Percentiles rank a stretch among this genome's conserved stretches.
These are phyloP conservation scores for Manihot esculenta DNA, from an alignment of 441 rosid genomes.

Conservation along the genomic window DNA sequence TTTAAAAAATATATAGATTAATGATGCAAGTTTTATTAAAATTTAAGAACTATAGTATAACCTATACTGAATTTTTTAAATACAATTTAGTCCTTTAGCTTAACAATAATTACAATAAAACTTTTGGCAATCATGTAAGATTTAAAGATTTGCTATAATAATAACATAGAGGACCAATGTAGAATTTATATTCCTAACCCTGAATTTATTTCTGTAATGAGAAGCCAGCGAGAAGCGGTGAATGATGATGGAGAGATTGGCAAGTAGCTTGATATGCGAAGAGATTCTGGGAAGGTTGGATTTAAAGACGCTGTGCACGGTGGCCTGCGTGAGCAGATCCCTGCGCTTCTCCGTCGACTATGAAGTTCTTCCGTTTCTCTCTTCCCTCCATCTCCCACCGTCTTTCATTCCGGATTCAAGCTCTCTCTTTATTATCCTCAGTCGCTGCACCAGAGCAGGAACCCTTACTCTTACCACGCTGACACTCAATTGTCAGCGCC, in stretches of 20 bases:
- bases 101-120: too few species aligned
- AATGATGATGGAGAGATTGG: slow-evolving; percentile 25
- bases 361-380: slow-evolving; percentile 38
- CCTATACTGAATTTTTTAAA: too few species aligned
- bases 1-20: too few species aligned
- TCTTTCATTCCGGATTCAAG: slow-evolving; percentile 31
- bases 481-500: slow-evolving; percentile 55
- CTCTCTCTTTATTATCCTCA: slow-evolving; percentile 36
- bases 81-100: too few species aligned
- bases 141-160: too few species aligned
- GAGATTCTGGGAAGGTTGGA: slow-evolving; percentile 51
- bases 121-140: too few species aligned
- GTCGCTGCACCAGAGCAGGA: slow-evolving; percentile 24
- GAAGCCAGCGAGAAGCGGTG: background rate
- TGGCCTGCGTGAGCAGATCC: slow-evolving; percentile 47
- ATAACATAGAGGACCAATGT: too few species aligned
- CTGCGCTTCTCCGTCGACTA: slow-evolving; percentile 46
- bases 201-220: too few species aligned
- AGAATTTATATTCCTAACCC: too few species aligned
- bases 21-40: too few species aligned
- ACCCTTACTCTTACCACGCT: slow-evolving; percentile 25
- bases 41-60: too few species aligned
- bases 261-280: slow-evolving; percentile 25
- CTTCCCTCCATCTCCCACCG: slow-evolving; percentile 39
- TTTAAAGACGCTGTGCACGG: slow-evolving; percentile 46